Evolutionary conservation across 2,329 filamentous ascomycete genomes (phyloP).

Genomic region (Pestalotiopsis sp.): DNA sequence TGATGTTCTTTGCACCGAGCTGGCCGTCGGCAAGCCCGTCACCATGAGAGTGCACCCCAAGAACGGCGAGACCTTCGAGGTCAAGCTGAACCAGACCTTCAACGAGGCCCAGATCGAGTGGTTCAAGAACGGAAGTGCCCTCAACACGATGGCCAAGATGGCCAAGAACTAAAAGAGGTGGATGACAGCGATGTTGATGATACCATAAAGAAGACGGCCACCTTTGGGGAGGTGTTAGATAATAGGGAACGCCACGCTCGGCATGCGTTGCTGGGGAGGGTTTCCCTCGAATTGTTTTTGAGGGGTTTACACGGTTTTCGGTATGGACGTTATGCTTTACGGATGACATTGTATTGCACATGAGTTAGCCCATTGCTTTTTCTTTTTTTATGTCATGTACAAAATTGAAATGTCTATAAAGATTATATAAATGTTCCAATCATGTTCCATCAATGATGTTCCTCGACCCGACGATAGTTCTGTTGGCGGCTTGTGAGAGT

Average conservation of each 20-base stretch:
- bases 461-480: too few species aligned
- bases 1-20: slow-evolving; percentile 84
- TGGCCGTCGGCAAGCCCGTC: slow-evolving; percentile 90
- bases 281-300: slow-evolving; percentile 28
- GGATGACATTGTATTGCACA: slow-evolving; percentile 27
- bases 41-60: slow-evolving; percentile 91
- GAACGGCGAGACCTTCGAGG: slow-evolving; percentile 78
- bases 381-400: slow-evolving; percentile 35
- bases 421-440: background rate
- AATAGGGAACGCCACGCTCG: slow-evolving; percentile 19
- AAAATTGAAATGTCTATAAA: slow-evolving; percentile 35
- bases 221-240: slow-evolving; percentile 16
- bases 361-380: slow-evolving; percentile 30
- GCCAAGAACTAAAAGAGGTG: slow-evolving; percentile 27
- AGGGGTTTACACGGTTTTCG: slow-evolving; percentile 33
- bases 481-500: too few species aligned
- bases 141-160: slow-evolving; percentile 96
- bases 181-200: slow-evolving; percentile 9
- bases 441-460: too few species aligned
- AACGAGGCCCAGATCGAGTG: slow-evolving; percentile 97
- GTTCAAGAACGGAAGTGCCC: slow-evolving; percentile 97
- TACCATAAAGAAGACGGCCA: slow-evolving; percentile 11
- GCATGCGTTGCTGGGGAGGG: slow-evolving; percentile 33
- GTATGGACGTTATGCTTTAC: slow-evolving; percentile 30
- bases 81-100: slow-evolving; percentile 92